phyloP scores from a whole-genome alignment of 2,329 filamentous ascomycete genomes.

The Aspergillus fumigatiaffinis region DNA sequence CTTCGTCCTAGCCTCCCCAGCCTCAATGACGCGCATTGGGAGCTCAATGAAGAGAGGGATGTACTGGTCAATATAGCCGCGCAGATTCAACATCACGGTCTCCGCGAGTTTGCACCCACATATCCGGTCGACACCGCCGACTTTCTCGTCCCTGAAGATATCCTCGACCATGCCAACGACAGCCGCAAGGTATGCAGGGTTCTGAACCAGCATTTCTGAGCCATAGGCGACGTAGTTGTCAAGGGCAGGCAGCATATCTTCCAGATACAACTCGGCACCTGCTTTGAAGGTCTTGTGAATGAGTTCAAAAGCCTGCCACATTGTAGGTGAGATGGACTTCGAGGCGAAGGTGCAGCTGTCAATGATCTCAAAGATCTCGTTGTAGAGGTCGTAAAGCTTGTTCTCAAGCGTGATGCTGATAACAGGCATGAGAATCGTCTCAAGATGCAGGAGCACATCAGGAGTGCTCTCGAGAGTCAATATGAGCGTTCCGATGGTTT shows the following conservation, averaged over 20 bases:
- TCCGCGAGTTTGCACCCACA: conserved; percentile 97
- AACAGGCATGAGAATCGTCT: conserved; percentile 94
- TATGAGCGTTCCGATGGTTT: conserved; percentile 96
- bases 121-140: conserved; percentile 89
- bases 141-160: conserved; percentile 89
- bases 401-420: conserved; percentile 95
- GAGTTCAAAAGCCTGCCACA: conserved; percentile 98
- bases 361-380: conserved; percentile 98
- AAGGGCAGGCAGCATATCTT: conserved; percentile 96
- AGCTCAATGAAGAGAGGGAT: conserved; percentile 85
- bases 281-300: conserved; percentile 97
- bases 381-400: conserved; percentile 96
- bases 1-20: conserved; percentile 78
- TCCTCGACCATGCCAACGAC: conserved; percentile 91
- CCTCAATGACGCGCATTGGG: conserved; percentile 74
- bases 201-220: conserved; percentile 72
- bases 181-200: conserved; percentile 80
- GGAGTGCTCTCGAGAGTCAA: conserved; percentile 95
- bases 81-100: conserved; percentile 92
- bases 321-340: conserved; percentile 89
- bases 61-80: conserved; percentile 81
- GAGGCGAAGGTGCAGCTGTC: conserved; percentile 98
- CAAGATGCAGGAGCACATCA: conserved; percentile 88
- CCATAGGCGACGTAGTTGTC: conserved; percentile 98
- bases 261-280: conserved; percentile 92